Evolutionary conservation across 352 stramenopile genomes (phyloP), one percentile per base, ranked within the genome.

Genomic region (Phytophthora citrophthora): DNA sequence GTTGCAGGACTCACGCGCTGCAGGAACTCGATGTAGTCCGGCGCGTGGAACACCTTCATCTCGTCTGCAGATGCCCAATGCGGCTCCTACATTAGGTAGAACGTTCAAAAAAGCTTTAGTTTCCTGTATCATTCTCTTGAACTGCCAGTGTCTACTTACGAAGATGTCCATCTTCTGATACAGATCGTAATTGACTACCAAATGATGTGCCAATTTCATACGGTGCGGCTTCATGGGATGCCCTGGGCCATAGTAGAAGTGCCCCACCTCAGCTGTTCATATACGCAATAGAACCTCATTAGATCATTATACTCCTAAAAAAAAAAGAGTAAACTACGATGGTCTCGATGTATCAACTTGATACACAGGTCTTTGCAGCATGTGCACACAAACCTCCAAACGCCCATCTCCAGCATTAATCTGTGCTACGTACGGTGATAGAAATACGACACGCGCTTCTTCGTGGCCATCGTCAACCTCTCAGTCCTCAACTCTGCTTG

Each of bases 121-220:
- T 23, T 31, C 29, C 7, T 16, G 18, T 2, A 12, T 20, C 15
- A 40, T 9, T 20, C 12, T 13, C 12, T n/a, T 34, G 29, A 13
- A 34, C 34, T 24, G 9, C 32, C n/a, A n/a, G n/a, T 41, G 2
- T 20, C 32, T 29, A 44, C 55, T 54, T 75, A 94, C 86, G 82
- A 99, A 99, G 32, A 99, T 95, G 61, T 99, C 96, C 96, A 99
- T 99, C 77, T 99, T 96, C 39, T 93, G 91, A 73, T 99, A 99
- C 20, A 99, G 75, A 20, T 97, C 96, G 74, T 99, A 99, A 41
- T 91, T 91, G 20, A 99, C 79, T 31, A 99, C 90, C 1, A 99
- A 83, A 67, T 99, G 95, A 79, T 99, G 97, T 41, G 98, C 89
- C 57, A 99, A 75, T 83, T 98, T 98, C 29, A 99, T 83, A 32